Conservation (phyloP, 345 rosid species). For the Rubroshorea leprosula region DNA sequence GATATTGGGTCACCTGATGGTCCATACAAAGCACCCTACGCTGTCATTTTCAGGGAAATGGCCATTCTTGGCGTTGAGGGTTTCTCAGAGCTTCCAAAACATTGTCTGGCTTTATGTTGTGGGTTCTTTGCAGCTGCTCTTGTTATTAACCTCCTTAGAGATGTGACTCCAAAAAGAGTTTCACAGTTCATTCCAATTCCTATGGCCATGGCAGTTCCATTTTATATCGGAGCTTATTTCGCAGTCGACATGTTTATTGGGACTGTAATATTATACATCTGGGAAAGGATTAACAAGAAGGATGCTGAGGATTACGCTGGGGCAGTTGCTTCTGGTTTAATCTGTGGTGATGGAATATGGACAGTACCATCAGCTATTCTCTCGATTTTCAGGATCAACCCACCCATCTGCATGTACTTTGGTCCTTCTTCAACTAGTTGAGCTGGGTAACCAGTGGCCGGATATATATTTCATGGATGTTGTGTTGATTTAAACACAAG, state of each 20-base stretch:
- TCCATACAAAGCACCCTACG: conserved; percentile 82
- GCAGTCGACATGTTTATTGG: conserved; percentile 86
- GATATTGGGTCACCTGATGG: conserved; percentile 82
- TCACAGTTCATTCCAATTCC: conserved; percentile 82
- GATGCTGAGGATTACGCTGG: conserved; percentile 66
- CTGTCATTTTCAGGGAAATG: conserved; percentile 82
- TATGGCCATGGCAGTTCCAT: conserved; percentile 90
- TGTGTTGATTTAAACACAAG: too few relatives aligned
- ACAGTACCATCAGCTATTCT: conserved; percentile 80
- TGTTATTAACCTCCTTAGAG: conserved; percentile 57
- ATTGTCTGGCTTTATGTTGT: conserved; percentile 66
- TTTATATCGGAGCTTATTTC: conserved; percentile 85
- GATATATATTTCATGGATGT: too few relatives aligned
- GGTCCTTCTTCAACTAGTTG: conserved; percentile 51
- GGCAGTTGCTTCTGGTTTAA: conserved; percentile 96
- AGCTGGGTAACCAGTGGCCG: too few relatives aligned
- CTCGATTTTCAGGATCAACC: conserved; percentile 71
- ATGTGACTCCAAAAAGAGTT: conserved; percentile 52
- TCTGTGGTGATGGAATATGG: conserved; percentile 93
- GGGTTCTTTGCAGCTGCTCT: conserved; percentile 67
- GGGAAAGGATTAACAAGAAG: conserved; percentile 63
- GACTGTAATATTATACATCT: conserved; percentile 57
- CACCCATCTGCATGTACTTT: conserved; percentile 91
- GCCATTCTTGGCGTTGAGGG: conserved; percentile 83
- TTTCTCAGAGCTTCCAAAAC: conserved; percentile 70